These are phyloP conservation scores for Lagenidium giganteum DNA, from an alignment of 352 stramenopile genomes.

Conservation along the genomic window DNA sequence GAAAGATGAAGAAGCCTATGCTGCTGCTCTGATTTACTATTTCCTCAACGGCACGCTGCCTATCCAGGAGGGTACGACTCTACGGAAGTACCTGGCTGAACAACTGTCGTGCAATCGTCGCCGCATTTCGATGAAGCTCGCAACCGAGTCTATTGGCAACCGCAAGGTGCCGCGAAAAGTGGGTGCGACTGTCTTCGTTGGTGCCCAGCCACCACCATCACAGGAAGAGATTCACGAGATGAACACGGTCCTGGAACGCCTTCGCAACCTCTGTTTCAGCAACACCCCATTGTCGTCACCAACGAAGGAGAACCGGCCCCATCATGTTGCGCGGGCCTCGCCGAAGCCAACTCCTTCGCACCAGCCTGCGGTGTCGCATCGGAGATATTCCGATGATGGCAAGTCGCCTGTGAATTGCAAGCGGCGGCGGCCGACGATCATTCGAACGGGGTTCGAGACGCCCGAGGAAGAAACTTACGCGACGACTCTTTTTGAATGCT, in stretches of 20 bases:
- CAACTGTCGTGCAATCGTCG: constrained; percentile 58
- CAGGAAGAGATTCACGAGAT: constrained; percentile 27
- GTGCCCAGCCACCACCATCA: constrained; percentile 26
- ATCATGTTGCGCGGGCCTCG: constrained; percentile 3
- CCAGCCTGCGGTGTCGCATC: constrained; percentile 4
- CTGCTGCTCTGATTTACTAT: constrained; percentile 52
- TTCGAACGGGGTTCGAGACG: constrained; percentile 69
- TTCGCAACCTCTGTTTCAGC: constrained; percentile 35
- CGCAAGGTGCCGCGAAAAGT: constrained; percentile 63
- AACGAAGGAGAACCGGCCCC: neutral
- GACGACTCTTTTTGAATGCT: constrained; percentile 54
- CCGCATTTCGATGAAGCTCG: constrained; percentile 69
- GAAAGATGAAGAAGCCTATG: constrained; percentile 59
- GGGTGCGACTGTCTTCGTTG: constrained; percentile 57
- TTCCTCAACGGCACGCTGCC: constrained; percentile 52
- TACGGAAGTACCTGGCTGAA: constrained; percentile 67
- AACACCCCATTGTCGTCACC: constrained; percentile 1
- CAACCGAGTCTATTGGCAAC: constrained; percentile 50
- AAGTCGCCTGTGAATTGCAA: constrained; percentile 17
- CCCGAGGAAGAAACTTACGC: constrained; percentile 59
- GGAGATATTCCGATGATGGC: too few relatives aligned
- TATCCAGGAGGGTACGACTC: constrained; percentile 47
- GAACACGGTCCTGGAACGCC: constrained; percentile 21
- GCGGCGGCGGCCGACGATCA: constrained; percentile 52
- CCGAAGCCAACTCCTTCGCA: neutral